These are phyloP conservation scores for Hypomontagnella submonticulosa DNA, from an alignment of 495 filamentous ascomycete genomes.

Conservation along the genomic window DNA sequence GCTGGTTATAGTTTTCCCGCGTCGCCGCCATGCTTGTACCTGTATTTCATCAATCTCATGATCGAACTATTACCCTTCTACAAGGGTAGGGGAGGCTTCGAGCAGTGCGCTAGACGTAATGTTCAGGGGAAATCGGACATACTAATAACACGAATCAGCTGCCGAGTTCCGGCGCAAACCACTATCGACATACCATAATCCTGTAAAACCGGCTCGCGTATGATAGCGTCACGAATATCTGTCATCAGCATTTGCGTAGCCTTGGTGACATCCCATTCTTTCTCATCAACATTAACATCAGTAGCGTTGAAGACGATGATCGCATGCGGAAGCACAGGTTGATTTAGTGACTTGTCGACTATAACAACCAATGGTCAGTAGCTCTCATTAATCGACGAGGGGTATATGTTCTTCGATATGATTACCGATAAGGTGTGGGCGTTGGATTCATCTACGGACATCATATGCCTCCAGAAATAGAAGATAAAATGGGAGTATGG, in stretches of 20 bases:
- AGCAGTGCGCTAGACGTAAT: not conserved
- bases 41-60: constrained; percentile 17
- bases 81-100: not conserved
- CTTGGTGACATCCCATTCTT: constrained; percentile 59
- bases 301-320: constrained; percentile 66
- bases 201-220: constrained; percentile 41
- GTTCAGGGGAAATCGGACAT: not conserved
- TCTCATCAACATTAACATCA: constrained; percentile 57
- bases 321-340: constrained; percentile 64
- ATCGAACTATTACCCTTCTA: not conserved
- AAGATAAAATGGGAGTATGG: constrained; percentile 20
- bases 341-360: constrained; percentile 66
- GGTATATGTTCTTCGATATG: not conserved
- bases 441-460: too few species aligned
- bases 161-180: too few species aligned
- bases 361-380: not conserved
- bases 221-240: constrained; percentile 45
- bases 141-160: constrained; percentile 24
- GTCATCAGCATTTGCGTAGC: constrained; percentile 57
- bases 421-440: too few species aligned
- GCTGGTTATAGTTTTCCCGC: constrained; percentile 45
- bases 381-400: not conserved
- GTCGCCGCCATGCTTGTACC: constrained; percentile 41
- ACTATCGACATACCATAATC: constrained; percentile 46
- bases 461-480: not conserved